These are phyloP conservation scores for Geotrichum restrictum DNA, from an alignment of 1,139 yeast genomes.

Conservation along the genomic window DNA sequence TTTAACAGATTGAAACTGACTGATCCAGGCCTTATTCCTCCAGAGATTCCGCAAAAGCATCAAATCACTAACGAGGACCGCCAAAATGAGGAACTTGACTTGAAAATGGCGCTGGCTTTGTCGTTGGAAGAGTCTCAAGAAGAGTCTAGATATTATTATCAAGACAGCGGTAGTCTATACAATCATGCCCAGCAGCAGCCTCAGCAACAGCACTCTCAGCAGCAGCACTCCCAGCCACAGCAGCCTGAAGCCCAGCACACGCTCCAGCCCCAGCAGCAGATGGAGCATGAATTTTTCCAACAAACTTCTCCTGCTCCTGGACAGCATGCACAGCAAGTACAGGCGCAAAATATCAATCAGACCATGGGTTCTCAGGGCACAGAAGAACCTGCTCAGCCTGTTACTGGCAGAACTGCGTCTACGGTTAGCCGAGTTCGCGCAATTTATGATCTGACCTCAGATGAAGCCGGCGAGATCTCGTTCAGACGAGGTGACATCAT, in stretches of 20 bases:
- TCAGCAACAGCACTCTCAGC: conserved; percentile 23
- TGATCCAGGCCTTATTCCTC: conserved; percentile 40
- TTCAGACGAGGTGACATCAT: conserved; percentile 48
- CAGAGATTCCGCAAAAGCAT: conserved; percentile 61
- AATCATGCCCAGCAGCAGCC: neutral
- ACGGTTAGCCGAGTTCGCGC: conserved; percentile 73
- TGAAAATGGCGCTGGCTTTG: conserved; percentile 70
- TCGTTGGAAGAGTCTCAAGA: conserved; percentile 57
- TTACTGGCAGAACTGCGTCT: conserved; percentile 35
- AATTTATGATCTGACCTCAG: conserved; percentile 70
- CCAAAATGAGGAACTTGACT: conserved; percentile 69
- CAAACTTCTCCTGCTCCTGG: conserved; percentile 4
- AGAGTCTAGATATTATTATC: neutral
- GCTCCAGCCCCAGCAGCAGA: conserved; percentile 10
- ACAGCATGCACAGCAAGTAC: conserved; percentile 19
- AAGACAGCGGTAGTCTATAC: conserved; percentile 1
- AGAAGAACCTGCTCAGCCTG: conserved; percentile 7
- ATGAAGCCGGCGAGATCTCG: conserved; percentile 46
- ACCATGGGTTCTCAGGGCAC: neutral
- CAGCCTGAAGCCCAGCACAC: neutral
- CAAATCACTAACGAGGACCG: conserved; percentile 49
- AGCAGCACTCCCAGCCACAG: conserved; percentile 11
- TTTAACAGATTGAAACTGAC: conserved; percentile 37
- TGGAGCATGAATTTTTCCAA: conserved; percentile 5
- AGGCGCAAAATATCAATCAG: conserved; percentile 14